Evolutionary conservation across 164 flowering plant species (phyloP).

Genomic region (grape (Vitis vinifera)): ASM3070453v1 NC_081815.1:2312001-2312500

Average conservation of each 20-base stretch:
- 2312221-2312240: slow-evolving; percentile 14
- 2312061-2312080: not conserved
- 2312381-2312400: slow-evolving; percentile 90
- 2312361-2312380: slow-evolving; percentile 91
- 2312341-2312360: slow-evolving; percentile 47
- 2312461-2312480: slow-evolving; percentile 21
- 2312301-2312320: slow-evolving; percentile 2
- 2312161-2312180: not conserved
- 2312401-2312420: slow-evolving; percentile 89
- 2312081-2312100: not conserved
- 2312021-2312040: not conserved
- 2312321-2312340: slow-evolving; percentile 35
- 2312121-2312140: not conserved
- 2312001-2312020: not conserved
- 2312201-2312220: not conserved
- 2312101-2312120: not conserved
- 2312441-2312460: slow-evolving; percentile 75
- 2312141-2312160: slow-evolving; percentile 3
- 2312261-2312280: slow-evolving; percentile 7
- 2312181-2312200: not conserved
- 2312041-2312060: not conserved
- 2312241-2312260: not conserved
- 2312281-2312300: slow-evolving; percentile 14
- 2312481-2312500: slow-evolving; percentile 28
- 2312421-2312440: slow-evolving; percentile 96